Evolutionary conservation across 139 green algal species (phyloP).

Genomic region (Volvox reticuliferus): DNA sequence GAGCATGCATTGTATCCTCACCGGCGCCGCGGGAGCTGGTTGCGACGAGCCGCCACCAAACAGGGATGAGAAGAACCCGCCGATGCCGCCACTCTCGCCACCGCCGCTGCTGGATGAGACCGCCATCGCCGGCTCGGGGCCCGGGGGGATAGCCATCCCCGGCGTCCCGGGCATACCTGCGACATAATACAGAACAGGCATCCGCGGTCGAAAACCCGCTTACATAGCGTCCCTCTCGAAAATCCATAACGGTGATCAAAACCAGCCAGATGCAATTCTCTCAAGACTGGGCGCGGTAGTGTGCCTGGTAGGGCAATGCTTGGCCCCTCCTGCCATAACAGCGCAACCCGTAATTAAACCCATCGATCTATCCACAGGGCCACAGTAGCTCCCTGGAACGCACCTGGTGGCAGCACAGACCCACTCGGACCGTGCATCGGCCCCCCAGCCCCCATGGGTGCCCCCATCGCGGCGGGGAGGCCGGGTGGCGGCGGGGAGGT

Average conservation of each 20-base stretch:
- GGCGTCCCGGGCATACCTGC: slow-evolving; percentile 44
- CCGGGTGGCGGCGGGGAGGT: slow-evolving; percentile 84
- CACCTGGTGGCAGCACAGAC: slow-evolving; percentile 44
- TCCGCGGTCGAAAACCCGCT: no score
- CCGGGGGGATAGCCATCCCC: slow-evolving; percentile 25
- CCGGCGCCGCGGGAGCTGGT: not conserved
- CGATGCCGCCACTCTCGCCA: not conserved
- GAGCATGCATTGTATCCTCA: not conserved
- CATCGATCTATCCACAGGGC: no score
- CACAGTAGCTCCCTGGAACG: not conserved
- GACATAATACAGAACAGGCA: not conserved
- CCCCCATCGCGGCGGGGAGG: slow-evolving; percentile 57
- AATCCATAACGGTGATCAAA: no score
- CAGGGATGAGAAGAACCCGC: slow-evolving; percentile 24
- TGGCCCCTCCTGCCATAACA: no score
- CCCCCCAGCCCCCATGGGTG: slow-evolving; percentile 39
- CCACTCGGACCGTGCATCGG: not conserved
- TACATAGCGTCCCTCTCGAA: no score
- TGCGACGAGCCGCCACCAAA: slow-evolving; percentile 8
- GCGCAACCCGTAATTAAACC: no score
- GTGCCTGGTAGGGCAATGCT: no score
- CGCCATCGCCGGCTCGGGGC: not conserved
- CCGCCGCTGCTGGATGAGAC: not conserved
- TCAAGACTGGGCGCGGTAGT: no score
- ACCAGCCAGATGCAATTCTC: no score